phyloP scores from a whole-genome alignment of 2,329 filamentous ascomycete genomes.

The Aspergillus ochraceoroseus region DNA sequence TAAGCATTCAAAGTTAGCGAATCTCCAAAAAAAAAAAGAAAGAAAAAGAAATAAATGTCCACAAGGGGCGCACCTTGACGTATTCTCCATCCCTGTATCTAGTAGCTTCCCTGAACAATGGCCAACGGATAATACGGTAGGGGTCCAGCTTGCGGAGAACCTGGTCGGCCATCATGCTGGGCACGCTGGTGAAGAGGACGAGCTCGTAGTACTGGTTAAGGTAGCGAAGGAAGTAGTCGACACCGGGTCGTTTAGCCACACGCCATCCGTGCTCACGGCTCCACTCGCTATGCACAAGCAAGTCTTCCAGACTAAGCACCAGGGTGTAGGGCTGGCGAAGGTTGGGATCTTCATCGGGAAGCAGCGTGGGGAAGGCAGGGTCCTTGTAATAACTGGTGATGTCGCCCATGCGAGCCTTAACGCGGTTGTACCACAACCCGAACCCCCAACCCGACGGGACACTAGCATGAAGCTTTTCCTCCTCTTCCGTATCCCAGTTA shows the following conservation, averaged over 20 bases:
- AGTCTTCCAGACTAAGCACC: slow-evolving; percentile 85
- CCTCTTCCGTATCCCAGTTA: slow-evolving; percentile 74
- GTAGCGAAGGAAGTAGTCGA: slow-evolving; percentile 96
- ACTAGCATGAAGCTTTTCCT: slow-evolving; percentile 63
- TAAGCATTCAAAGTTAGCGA: slow-evolving; percentile 35
- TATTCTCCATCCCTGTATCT: slow-evolving; percentile 95
- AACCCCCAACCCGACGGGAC: slow-evolving; percentile 75
- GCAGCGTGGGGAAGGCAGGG: slow-evolving; percentile 86
- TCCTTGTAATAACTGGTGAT: slow-evolving; percentile 91
- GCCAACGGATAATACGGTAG: slow-evolving; percentile 92
- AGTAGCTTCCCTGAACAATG: slow-evolving; percentile 91
- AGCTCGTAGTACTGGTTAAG: slow-evolving; percentile 97
- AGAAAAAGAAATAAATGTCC: too few relatives aligned
- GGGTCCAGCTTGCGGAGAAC: slow-evolving; percentile 91
- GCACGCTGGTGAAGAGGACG: slow-evolving; percentile 88
- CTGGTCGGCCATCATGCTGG: slow-evolving; percentile 76
- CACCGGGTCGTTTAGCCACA: slow-evolving; percentile 85
- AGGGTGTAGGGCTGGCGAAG: slow-evolving; percentile 86
- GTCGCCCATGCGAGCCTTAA: slow-evolving; percentile 67
- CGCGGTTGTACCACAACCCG: slow-evolving; percentile 72
- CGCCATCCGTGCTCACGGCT: slow-evolving; percentile 90
- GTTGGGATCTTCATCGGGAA: slow-evolving; percentile 67
- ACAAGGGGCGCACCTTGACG: slow-evolving; percentile 81
- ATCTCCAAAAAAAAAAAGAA: too few relatives aligned
- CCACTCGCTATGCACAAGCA: slow-evolving; percentile 95